Evolutionary conservation across 208 protist genomes (phyloP), one percentile per base, ranked within the genome.

Genomic region (Leishmania guyanensis): DNA sequence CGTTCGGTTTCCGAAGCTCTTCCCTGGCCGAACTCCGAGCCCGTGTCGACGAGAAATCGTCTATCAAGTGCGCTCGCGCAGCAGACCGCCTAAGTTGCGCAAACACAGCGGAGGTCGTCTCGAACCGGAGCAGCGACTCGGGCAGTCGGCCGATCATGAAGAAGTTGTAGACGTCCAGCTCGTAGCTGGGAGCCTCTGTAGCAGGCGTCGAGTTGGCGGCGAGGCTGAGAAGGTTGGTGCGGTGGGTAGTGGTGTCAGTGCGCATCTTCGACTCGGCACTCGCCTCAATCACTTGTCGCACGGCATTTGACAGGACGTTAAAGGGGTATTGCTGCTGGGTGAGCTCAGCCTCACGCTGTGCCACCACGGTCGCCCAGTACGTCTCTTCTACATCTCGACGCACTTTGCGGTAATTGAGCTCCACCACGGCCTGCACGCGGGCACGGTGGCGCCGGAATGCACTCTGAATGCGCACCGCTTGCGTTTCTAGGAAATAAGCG

Each of bases 341-440:
- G 39, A 89, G 33, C 70, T 92, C 91, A 80, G 83, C 69, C 84
- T 90, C 85, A 3, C 84, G 78, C 74, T 69, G 62, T 2, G 82
- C 78, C 53, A 84, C 86, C 17, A 92, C 88, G 4, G 74, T 54
- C 0, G 70, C 75, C 88, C 90, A 94, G 85, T 96, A 96, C 54
- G 68, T 65, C 65, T 78, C n/a, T 79, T 94, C 90, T 22, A 88
- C 84, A 33, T 84, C 53, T 3, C 83, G 68, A 36, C 91, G 89
- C 58, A 95, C 43, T 39, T 90, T 86, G 14, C 81, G 84, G 56
- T 84, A 89, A 78, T 96, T 96, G 46, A 96, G 72, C 77, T 91
- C 86, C 60, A 94, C 88, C 26, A 79, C 81, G 1, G 90, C 91
- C 54, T 88, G 81, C 64, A 96, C 60, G 39, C 66, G 66, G 5